Conservation (phyloP, 192 early-diverging fungal species). For the Entomortierella chlamydospora region DNA sequence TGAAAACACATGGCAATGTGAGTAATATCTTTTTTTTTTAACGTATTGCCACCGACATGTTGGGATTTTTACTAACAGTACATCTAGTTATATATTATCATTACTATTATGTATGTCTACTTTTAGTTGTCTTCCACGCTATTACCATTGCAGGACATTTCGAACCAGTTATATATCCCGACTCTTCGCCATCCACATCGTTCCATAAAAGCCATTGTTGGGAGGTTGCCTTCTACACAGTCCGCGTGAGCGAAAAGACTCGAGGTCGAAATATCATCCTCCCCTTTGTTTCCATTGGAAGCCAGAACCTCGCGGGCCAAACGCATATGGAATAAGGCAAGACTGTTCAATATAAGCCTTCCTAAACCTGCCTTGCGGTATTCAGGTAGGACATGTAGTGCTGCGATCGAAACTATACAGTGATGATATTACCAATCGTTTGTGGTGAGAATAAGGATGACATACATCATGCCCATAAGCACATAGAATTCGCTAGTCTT, state of each 20-base stretch:
- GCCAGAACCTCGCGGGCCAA: constrained; percentile 17
- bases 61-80: no score
- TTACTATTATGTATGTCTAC: no score
- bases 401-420: constrained; percentile 30
- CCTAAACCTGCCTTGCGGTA: constrained; percentile 41
- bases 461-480: no score
- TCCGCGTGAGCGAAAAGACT: constrained; percentile 36
- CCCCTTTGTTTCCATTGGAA: background rate
- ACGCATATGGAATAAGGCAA: constrained; percentile 20
- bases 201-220: constrained; percentile 45
- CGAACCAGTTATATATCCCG: constrained; percentile 33
- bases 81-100: no score
- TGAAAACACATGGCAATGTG: no score
- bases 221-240: constrained; percentile 21
- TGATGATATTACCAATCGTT: background rate
- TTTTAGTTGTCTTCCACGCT: no score
- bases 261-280: background rate
- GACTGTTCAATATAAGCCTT: constrained; percentile 14
- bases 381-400: constrained; percentile 36
- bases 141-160: background rate
- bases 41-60: no score
- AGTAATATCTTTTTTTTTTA: no score
- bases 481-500: no score
- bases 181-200: constrained; percentile 32
- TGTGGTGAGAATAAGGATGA: no score